These are phyloP conservation scores for Suillus placidus DNA, from an alignment of 768 basidiomycete genomes.

Conservation along the genomic window DNA sequence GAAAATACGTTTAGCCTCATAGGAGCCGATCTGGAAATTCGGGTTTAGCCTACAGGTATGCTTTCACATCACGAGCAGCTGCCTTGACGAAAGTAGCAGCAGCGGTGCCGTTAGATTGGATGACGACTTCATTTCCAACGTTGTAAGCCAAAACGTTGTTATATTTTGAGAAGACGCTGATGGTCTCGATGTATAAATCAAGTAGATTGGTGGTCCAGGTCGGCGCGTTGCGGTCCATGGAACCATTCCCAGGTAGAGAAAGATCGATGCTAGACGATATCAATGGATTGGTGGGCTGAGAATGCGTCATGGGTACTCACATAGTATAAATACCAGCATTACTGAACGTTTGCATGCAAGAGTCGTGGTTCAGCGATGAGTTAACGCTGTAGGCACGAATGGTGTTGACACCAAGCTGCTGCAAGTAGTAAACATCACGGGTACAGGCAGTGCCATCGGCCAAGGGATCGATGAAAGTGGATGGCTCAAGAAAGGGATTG, in stretches of 20 bases:
- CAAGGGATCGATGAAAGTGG: constrained; percentile 80
- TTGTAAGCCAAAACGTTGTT: constrained; percentile 90
- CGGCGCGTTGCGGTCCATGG: constrained; percentile 72
- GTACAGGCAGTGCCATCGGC: constrained; percentile 65
- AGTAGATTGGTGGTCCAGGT: constrained; percentile 83
- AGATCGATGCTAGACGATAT: constrained; percentile 71
- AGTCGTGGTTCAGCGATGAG: constrained; percentile 80
- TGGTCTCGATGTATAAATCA: constrained; percentile 75
- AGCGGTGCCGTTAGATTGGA: constrained; percentile 52
- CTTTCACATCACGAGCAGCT: constrained; percentile 84
- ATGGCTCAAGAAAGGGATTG: constrained; percentile 72
- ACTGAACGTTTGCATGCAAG: constrained; percentile 80
- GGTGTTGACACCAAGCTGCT: constrained; percentile 76
- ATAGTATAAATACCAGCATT: constrained; percentile 86
- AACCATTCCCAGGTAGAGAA: constrained; percentile 82
- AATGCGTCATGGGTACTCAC: constrained; percentile 46
- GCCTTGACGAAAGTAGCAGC: constrained; percentile 86
- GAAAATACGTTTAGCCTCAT: not conserved
- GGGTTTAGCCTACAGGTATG: constrained; percentile 68
- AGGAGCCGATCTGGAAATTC: not conserved
- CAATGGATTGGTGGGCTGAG: constrained; percentile 14
- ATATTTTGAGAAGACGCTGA: constrained; percentile 80
- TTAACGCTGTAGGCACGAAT: constrained; percentile 89
- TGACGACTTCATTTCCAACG: constrained; percentile 84
- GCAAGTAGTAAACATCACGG: constrained; percentile 79